Evolutionary conservation across 2,329 filamentous ascomycete species (phyloP).

Genomic region (Verticillium longisporum): DNA sequence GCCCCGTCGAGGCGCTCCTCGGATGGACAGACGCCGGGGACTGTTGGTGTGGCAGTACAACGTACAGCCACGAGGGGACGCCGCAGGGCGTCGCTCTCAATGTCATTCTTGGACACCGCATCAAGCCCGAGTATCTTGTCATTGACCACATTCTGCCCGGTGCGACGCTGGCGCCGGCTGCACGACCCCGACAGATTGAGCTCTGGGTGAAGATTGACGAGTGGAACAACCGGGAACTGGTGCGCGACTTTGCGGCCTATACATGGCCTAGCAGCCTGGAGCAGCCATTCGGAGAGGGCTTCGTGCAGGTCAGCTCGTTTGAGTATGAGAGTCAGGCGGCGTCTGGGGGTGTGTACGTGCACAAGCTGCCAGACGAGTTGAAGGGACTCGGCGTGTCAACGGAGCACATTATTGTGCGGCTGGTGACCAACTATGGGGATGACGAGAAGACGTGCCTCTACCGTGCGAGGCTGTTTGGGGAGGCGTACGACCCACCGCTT

Average conservation of each 20-base stretch:
- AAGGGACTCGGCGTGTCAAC: constrained; percentile 38
- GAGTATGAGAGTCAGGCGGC: constrained; percentile 39
- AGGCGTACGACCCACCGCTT: constrained; percentile 10
- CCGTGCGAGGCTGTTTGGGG: constrained; percentile 51
- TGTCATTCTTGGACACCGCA: constrained; percentile 48
- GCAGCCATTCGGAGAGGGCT: constrained; percentile 35
- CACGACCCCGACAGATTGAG: constrained; percentile 63
- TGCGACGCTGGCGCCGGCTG: constrained; percentile 53
- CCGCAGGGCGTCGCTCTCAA: constrained; percentile 57
- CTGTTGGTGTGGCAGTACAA: constrained; percentile 70
- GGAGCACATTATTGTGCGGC: constrained; percentile 46
- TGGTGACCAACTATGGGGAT: constrained; percentile 51
- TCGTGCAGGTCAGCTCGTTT: constrained; percentile 52
- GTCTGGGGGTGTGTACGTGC: constrained; percentile 42
- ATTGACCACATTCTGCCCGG: constrained; percentile 63
- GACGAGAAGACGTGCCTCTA: constrained; percentile 60
- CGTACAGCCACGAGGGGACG: constrained; percentile 28
- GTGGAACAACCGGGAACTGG: constrained; percentile 26
- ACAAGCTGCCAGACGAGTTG: constrained; percentile 45
- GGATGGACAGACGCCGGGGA: constrained; percentile 76
- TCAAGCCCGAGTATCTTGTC: constrained; percentile 63
- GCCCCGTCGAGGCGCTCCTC: constrained; percentile 51
- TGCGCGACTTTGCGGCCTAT: constrained; percentile 31
- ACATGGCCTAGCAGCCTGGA: constrained; percentile 5
- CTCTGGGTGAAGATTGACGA: constrained; percentile 58